A percentile compares a stretch with the other conserved stretches of the same genome.
Conservation (phyloP, 768 basidiomycete genomes). For the Piloderma croceum region DNA sequence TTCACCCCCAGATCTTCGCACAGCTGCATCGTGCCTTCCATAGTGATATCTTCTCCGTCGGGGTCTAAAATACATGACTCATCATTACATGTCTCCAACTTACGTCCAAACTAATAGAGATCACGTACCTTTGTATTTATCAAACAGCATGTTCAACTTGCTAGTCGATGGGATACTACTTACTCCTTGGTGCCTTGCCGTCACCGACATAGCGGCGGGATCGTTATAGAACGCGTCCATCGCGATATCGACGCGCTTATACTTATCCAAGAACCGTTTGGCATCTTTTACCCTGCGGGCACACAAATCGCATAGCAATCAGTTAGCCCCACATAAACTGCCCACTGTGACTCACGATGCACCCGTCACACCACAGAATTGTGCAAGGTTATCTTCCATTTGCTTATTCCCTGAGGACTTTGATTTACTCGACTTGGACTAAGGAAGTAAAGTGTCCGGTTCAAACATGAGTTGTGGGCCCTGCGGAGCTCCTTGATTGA, state of each 20-base stretch:
- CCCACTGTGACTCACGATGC: conserved; percentile 41
- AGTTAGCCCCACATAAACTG: background rate
- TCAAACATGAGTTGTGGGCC: too few relatives aligned
- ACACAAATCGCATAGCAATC: conserved; percentile 27
- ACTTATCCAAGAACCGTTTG: conserved; percentile 60
- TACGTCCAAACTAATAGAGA: background rate
- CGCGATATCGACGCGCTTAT: conserved; percentile 67
- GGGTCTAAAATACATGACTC: conserved; percentile 34
- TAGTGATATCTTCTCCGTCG: conserved; percentile 57
- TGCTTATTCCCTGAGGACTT: conserved; percentile 38
- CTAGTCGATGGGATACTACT: conserved; percentile 39
- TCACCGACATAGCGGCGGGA: conserved; percentile 23
- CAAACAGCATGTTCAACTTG: conserved; percentile 55
- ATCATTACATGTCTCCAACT: background rate
- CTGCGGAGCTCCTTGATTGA: too few relatives aligned
- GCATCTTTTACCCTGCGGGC: conserved; percentile 48
- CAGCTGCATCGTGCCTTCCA: conserved; percentile 76
- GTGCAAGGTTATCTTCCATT: conserved; percentile 45
- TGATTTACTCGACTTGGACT: conserved; percentile 23
- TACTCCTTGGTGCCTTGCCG: conserved; percentile 18
- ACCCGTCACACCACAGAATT: conserved; percentile 66
- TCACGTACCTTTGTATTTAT: conserved; percentile 58
- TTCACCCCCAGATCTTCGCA: conserved; percentile 66
- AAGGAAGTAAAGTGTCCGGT: too few relatives aligned
- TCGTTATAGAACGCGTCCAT: conserved; percentile 70